phyloP scores from a whole-genome alignment of 768 basidiomycete species.

The Auricularia sp. region DNA sequence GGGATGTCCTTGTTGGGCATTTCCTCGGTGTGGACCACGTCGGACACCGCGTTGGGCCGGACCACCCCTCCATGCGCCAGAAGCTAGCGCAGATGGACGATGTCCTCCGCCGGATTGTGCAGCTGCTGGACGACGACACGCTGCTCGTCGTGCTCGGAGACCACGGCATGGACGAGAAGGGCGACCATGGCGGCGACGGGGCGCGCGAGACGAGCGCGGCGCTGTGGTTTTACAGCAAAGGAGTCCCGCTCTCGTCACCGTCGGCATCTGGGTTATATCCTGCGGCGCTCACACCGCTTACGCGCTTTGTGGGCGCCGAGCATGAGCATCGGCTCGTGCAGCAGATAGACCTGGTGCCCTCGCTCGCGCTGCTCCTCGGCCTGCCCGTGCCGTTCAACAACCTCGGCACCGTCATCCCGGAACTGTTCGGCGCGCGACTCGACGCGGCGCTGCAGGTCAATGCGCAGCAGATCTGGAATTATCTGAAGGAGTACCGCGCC shows the following conservation, averaged over 20 bases:
- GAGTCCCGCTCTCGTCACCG: constrained; percentile 33
- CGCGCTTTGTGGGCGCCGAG: constrained; percentile 13
- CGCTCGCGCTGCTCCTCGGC: constrained; percentile 81
- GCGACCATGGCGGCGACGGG: constrained; percentile 93
- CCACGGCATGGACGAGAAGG: constrained; percentile 92
- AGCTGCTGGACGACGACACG: constrained; percentile 66
- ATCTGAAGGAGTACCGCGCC: constrained; percentile 66
- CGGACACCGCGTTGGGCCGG: constrained; percentile 88
- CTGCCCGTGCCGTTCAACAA: constrained; percentile 94
- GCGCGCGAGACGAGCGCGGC: constrained; percentile 74
- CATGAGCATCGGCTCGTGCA: constrained; percentile 54
- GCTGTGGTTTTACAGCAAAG: constrained; percentile 90
- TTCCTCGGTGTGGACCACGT: constrained; percentile 95
- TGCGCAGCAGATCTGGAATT: constrained; percentile 61
- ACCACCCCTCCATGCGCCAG: constrained; percentile 71
- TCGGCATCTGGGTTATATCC: background rate
- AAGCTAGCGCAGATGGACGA: constrained; percentile 86
- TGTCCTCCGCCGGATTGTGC: constrained; percentile 64
- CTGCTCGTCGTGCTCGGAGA: constrained; percentile 88
- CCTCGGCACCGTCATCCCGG: constrained; percentile 84
- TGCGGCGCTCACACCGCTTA: background rate
- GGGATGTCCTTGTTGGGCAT: constrained; percentile 88
- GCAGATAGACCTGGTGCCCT: constrained; percentile 90
- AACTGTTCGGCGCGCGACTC: constrained; percentile 63
- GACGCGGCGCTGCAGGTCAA: constrained; percentile 59